Evolutionary conservation across 1,284 basidiomycete genomes (phyloP).

Genomic region (Apiotrichum gamsii): DNA sequence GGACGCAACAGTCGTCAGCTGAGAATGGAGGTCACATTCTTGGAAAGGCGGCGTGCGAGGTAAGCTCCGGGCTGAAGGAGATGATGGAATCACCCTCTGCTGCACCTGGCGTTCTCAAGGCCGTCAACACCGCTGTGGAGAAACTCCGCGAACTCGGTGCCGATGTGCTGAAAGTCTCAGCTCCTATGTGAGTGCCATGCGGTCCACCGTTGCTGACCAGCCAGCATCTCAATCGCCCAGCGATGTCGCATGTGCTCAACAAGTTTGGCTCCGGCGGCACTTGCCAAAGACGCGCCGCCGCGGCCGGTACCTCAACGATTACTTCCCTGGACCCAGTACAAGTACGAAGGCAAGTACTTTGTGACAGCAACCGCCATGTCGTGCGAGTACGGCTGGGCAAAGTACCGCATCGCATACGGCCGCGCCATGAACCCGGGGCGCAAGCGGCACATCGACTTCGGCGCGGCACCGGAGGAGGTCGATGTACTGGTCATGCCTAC

Average conservation of each 20-base stretch:
- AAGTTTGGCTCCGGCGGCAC: no score
- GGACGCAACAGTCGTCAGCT: conserved; percentile 48
- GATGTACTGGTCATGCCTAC: conserved; percentile 53
- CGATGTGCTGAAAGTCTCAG: neutral
- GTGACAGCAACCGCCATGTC: neutral
- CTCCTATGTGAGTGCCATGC: conserved; percentile 4
- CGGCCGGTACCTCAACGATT: neutral
- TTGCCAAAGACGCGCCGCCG: conserved; percentile 1
- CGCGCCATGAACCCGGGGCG: conserved; percentile 40
- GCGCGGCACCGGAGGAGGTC: conserved; percentile 42
- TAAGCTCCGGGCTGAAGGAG: conserved; percentile 46
- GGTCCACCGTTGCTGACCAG: no score
- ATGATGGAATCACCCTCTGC: conserved; percentile 21
- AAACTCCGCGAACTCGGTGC: neutral
- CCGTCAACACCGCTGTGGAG: neutral
- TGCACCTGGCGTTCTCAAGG: neutral
- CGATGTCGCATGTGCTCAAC: no score
- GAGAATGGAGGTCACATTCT: conserved; percentile 46
- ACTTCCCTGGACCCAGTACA: neutral
- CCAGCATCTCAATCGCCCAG: no score
- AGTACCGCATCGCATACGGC: conserved; percentile 3
- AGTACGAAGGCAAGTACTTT: neutral
- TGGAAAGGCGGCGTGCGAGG: conserved; percentile 43
- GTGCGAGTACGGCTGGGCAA: neutral
- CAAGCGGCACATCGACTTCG: conserved; percentile 49